phyloP scores from a whole-genome alignment of 2,329 filamentous ascomycete genomes.

The Metarhizium rileyi region DNA sequence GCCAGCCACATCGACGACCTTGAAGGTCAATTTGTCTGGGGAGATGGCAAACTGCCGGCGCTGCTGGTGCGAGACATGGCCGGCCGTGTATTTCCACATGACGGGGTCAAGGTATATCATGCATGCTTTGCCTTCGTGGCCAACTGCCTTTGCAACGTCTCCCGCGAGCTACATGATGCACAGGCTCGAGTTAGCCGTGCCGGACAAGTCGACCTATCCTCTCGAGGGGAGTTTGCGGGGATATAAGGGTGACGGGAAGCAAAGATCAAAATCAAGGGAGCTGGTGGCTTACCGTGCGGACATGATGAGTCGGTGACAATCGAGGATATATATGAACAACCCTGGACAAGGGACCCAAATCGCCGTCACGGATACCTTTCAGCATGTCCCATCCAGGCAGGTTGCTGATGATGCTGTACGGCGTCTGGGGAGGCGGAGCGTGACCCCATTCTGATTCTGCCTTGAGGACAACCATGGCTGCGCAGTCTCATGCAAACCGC shows the following conservation, averaged over 20 bases:
- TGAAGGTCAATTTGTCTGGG: conserved; percentile 25
- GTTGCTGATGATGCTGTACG: conserved; percentile 38
- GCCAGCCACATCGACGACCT: conserved; percentile 32
- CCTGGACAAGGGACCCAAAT: conserved; percentile 21
- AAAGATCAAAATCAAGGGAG: no score
- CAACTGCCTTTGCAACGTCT: conserved; percentile 23
- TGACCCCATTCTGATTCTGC: conserved; percentile 31
- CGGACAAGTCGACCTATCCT: no score
- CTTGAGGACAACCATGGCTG: conserved; percentile 26
- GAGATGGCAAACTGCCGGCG: conserved; percentile 26
- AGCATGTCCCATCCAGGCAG: conserved; percentile 32
- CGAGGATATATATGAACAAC: conserved; percentile 37
- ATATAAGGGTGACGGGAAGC: no score
- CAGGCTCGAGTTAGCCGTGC: neutral
- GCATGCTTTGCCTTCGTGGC: conserved; percentile 16
- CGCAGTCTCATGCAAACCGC: neutral
- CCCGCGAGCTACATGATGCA: conserved; percentile 22
- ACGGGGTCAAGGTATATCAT: conserved; percentile 23
- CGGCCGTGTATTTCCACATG: conserved; percentile 19
- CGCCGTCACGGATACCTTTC: conserved; percentile 31
- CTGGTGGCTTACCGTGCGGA: conserved; percentile 20
- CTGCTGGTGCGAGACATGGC: conserved; percentile 23
- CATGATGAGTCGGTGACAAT: conserved; percentile 30
- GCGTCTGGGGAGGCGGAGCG: conserved; percentile 35
- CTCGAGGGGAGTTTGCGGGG: neutral